Conservation (phyloP, 352 stramenopile species). For the Phytopythium litorale region DNA sequence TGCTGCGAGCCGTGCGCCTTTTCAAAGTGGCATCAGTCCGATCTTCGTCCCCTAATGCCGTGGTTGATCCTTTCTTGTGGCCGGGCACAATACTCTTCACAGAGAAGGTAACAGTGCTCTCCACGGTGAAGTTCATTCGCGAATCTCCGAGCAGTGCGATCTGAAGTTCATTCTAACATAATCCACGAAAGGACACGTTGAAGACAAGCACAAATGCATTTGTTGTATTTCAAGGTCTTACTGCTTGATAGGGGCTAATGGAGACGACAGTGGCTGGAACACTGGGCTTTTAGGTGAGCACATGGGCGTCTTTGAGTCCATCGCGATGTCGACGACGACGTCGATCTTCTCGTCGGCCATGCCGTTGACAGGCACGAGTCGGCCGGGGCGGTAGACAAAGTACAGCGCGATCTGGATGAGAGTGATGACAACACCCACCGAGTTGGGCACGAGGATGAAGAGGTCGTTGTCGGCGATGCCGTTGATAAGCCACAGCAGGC, state of each 20-base stretch:
- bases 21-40: too few species aligned
- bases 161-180: too few species aligned
- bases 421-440: conserved; percentile 27
- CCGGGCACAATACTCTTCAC: too few species aligned
- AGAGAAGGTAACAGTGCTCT: too few species aligned
- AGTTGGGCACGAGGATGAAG: conserved; percentile 39
- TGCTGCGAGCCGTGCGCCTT: background rate
- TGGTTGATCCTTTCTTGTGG: too few species aligned
- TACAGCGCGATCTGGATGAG: conserved; percentile 44
- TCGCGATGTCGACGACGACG: background rate
- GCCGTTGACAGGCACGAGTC: background rate
- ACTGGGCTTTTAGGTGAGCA: background rate
- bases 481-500: conserved; percentile 48
- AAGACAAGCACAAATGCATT: too few species aligned
- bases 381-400: conserved; percentile 27
- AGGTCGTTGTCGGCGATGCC: conserved; percentile 36
- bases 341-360: background rate
- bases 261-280: conserved; percentile 1
- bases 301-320: background rate
- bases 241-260: conserved; percentile 1
- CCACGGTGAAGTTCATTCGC: too few species aligned
- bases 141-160: too few species aligned
- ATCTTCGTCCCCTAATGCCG: too few species aligned
- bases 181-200: too few species aligned
- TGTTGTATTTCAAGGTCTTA: background rate